A percentile compares a stretch with the other conserved stretches of the same genome.
Conservation (phyloP, 2,329 filamentous ascomycete species). For the Hypoxylon sp. region DNA sequence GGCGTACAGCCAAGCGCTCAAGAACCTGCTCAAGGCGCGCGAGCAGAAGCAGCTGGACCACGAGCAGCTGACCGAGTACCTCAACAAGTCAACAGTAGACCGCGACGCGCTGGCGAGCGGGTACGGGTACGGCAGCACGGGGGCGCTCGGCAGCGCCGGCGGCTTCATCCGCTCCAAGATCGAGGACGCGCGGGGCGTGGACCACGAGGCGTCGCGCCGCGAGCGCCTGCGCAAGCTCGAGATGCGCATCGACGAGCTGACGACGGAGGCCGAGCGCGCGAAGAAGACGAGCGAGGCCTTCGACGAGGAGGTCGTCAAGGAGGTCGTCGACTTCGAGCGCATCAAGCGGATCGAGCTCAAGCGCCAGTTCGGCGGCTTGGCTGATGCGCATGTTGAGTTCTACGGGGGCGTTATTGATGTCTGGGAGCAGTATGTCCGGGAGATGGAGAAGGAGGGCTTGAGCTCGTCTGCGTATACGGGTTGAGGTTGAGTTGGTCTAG, state of each 20-base stretch:
- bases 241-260: conserved; percentile 91
- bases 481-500: conserved; percentile 24
- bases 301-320: conserved; percentile 94
- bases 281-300: conserved; percentile 92
- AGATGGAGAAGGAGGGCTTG: conserved; percentile 74
- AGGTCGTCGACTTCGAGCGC: conserved; percentile 93
- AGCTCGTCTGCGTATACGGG: conserved; percentile 37
- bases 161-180: conserved; percentile 94
- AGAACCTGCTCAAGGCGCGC: conserved; percentile 88
- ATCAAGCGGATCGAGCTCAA: conserved; percentile 97
- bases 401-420: conserved; percentile 84
- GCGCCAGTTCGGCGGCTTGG: conserved; percentile 84
- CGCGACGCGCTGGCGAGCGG: conserved; percentile 82
- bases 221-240: conserved; percentile 92
- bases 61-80: conserved; percentile 94
- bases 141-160: conserved; percentile 79
- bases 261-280: conserved; percentile 87
- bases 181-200: conserved; percentile 95
- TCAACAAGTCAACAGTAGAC: conserved; percentile 89
- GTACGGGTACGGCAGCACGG: conserved; percentile 56
- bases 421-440: conserved; percentile 91
- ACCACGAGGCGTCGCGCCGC: conserved; percentile 91
- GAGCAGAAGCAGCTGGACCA: conserved; percentile 99
- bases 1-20: conserved; percentile 89
- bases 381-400: conserved; percentile 88